Conservation (phyloP, 176 grass and related monocot species). For the Oryza longistaminata region DNA sequence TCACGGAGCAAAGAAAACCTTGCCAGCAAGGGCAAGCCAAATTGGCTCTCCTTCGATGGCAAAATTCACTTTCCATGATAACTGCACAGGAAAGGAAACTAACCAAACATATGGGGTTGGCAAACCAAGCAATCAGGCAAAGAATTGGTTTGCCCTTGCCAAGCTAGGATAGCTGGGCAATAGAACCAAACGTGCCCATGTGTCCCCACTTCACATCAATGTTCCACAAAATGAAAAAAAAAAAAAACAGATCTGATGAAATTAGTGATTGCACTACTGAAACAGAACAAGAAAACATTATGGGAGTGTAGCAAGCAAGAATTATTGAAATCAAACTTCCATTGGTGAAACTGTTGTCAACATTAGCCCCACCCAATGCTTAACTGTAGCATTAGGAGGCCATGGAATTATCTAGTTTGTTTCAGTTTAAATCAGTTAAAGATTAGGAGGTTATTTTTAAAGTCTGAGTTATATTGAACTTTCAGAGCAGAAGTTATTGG, state of each 20-base stretch:
- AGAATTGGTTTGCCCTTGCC: no score
- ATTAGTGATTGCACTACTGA: neutral
- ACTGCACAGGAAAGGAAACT: no score
- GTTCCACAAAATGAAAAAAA: neutral
- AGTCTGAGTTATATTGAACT: neutral
- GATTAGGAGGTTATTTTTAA: neutral
- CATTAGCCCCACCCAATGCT: neutral
- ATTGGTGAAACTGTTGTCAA: neutral
- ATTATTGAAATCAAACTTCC: neutral
- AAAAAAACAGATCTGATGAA: neutral
- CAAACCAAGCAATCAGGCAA: no score
- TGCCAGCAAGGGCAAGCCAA: no score
- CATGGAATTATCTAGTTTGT: neutral
- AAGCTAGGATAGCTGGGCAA: no score
- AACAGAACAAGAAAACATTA: neutral
- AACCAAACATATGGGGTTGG: no score
- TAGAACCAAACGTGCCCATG: no score
- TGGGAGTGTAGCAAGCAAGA: neutral
- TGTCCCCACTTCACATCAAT: neutral
- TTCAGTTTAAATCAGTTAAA: neutral
- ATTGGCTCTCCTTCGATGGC: no score
- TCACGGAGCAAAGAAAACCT: no score
- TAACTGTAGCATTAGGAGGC: neutral
- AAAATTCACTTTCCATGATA: no score
- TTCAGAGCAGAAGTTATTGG: neutral